A percentile compares a stretch with the other conserved stretches of the same genome.
Conservation (phyloP, 345 rosid species). For the Linum tenue region DNA sequence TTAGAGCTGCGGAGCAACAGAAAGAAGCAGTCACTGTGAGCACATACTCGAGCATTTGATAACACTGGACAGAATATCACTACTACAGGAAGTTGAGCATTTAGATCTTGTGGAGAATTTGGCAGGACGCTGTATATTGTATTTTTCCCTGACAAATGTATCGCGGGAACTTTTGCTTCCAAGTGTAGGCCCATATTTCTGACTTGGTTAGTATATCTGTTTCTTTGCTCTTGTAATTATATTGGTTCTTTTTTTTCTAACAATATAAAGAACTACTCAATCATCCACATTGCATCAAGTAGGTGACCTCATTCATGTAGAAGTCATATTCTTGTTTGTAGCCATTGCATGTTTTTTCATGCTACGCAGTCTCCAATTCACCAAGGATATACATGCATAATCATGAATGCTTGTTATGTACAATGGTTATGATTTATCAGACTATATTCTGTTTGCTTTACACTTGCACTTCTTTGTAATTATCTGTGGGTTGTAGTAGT, state of each 20-base stretch:
- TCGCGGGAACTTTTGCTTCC: conserved; percentile 58
- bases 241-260: conserved; percentile 14
- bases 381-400: too few species aligned
- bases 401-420: too few species aligned
- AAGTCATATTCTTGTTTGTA: not conserved
- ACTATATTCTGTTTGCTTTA: too few species aligned
- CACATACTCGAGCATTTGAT: not conserved
- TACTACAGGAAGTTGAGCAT: conserved; percentile 22
- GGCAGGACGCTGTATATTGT: conserved; percentile 77
- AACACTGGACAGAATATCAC: conserved; percentile 14
- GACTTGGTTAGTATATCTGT: conserved; percentile 82
- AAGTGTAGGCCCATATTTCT: conserved; percentile 69
- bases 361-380: not conserved
- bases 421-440: too few species aligned
- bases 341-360: too few species aligned
- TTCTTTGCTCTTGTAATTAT: conserved; percentile 68
- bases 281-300: not conserved
- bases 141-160: conserved; percentile 67
- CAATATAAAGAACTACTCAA: conserved; percentile 15
- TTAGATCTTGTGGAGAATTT: conserved; percentile 38
- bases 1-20: not conserved
- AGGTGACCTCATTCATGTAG: not conserved
- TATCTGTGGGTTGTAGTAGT: too few species aligned
- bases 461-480: too few species aligned
- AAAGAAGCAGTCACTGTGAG: not conserved